A percentile compares a stretch with the other conserved stretches of the same genome.
Evolutionary conservation across 192 early-diverging fungal species (phyloP).

Genomic region (Chytriomyces confervae): DNA sequence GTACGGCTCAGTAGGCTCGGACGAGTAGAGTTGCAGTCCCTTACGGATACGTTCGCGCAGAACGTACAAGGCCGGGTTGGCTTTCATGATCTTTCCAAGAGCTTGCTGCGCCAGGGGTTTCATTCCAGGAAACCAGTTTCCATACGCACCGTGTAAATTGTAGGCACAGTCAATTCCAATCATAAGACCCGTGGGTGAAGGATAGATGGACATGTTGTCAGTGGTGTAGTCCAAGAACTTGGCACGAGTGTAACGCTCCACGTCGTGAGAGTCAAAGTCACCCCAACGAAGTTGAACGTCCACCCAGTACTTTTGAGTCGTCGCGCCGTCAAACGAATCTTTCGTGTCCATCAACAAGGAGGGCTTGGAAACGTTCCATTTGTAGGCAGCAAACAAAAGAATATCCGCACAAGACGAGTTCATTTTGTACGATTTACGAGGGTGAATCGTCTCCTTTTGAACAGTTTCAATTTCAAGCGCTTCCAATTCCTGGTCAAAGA

Average conservation of each 20-base stretch:
- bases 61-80: conserved; percentile 96
- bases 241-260: conserved; percentile 97
- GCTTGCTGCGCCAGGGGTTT: conserved; percentile 97
- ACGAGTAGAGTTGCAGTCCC: conserved; percentile 97
- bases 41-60: conserved; percentile 98
- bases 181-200: conserved; percentile 97
- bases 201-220: conserved; percentile 99
- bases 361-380: conserved; percentile 97
- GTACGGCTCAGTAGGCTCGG: conserved; percentile 98
- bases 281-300: conserved; percentile 99
- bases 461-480: conserved; percentile 98
- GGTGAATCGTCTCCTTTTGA: conserved; percentile 99
- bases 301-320: conserved; percentile 97
- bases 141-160: conserved; percentile 81
- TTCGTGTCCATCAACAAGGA: conserved; percentile 90
- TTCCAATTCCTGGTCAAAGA: conserved; percentile 97
- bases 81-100: conserved; percentile 99
- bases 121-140: conserved; percentile 99
- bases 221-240: conserved; percentile 99
- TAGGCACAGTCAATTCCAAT: conserved; percentile 98
- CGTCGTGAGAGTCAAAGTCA: conserved; percentile 98
- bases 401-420: conserved; percentile 93
- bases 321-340: conserved; percentile 96
- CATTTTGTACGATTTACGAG: conserved; percentile 99
- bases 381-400: conserved; percentile 93